Conservation (phyloP, 2,329 filamentous ascomycete species). For the Cladobotryum protrusum region DNA sequence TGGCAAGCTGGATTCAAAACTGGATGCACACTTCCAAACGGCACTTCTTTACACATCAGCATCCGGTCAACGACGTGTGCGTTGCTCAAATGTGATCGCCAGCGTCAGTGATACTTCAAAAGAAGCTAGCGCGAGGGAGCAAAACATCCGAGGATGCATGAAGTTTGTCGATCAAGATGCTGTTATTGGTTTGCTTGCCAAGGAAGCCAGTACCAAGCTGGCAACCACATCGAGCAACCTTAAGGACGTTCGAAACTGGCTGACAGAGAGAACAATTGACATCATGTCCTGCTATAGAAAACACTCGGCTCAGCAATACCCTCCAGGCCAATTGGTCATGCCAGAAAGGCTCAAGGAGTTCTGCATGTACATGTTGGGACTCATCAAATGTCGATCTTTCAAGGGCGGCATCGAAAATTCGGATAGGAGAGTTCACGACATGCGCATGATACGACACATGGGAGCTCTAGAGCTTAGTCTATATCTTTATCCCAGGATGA, state of each 20-base stretch:
- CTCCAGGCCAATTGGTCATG: slow-evolving; percentile 86
- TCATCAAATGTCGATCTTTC: slow-evolving; percentile 87
- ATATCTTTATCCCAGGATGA: slow-evolving; percentile 92
- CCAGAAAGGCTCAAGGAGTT: slow-evolving; percentile 96
- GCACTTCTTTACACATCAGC: slow-evolving; percentile 92
- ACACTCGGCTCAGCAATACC: slow-evolving; percentile 78
- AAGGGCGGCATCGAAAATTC: slow-evolving; percentile 88
- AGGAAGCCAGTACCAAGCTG: slow-evolving; percentile 87
- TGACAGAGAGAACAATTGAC: slow-evolving; percentile 90
- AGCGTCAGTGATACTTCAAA: slow-evolving; percentile 68
- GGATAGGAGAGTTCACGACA: slow-evolving; percentile 84
- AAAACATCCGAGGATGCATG: slow-evolving; percentile 71
- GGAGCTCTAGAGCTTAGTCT: slow-evolving; percentile 78
- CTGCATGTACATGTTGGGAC: slow-evolving; percentile 87
- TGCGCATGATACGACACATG: slow-evolving; percentile 85
- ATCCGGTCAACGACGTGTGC: slow-evolving; percentile 78
- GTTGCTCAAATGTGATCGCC: slow-evolving; percentile 90
- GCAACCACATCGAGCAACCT: slow-evolving; percentile 61
- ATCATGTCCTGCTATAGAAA: slow-evolving; percentile 89
- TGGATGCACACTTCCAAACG: slow-evolving; percentile 96
- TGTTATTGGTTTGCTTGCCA: slow-evolving; percentile 79
- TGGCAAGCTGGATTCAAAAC: slow-evolving; percentile 91
- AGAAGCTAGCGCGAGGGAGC: slow-evolving; percentile 32
- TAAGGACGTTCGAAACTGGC: slow-evolving; percentile 75
- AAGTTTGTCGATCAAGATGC: slow-evolving; percentile 96